Conservation (phyloP, 495 filamentous ascomycete species). For the Talaromyces stipitatus region DNA sequence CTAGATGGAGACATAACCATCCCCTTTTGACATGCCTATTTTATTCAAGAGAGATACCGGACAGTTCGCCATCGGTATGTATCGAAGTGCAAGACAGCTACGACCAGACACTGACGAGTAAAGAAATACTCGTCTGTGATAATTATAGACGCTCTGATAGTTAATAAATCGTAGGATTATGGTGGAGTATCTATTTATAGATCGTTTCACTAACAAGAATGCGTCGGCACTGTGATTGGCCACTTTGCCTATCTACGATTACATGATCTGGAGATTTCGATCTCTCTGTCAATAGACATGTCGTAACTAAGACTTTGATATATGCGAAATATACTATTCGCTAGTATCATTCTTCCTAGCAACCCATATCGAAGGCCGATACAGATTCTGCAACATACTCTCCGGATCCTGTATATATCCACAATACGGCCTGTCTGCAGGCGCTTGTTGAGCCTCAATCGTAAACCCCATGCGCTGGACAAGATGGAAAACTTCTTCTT, state of each 20-base stretch:
- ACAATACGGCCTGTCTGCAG: slow-evolving; percentile 42
- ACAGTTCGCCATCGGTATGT: no score
- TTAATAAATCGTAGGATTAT: no score
- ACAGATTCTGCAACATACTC: slow-evolving; percentile 80
- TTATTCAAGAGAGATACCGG: no score
- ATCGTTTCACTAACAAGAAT: background rate
- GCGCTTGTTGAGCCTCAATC: slow-evolving; percentile 42
- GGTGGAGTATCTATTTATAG: background rate
- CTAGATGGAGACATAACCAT: no score
- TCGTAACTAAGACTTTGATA: background rate
- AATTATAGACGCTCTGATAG: no score
- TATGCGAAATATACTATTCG: background rate
- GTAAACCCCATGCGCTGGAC: slow-evolving; percentile 71
- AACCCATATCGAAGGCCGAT: slow-evolving; percentile 73
- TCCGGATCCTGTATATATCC: slow-evolving; percentile 80
- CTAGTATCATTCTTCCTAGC: slow-evolving; percentile 53
- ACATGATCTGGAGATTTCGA: no score
- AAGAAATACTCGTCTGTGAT: no score
- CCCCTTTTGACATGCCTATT: no score
- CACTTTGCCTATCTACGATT: no score
- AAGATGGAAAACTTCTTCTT: slow-evolving; percentile 76
- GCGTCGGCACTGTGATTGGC: background rate
- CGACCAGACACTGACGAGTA: background rate
- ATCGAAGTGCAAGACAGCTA: no score
- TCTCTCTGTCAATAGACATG: no score